These are phyloP conservation scores for Saccharomyces hybrid DNA, from an alignment of 1,139 yeast species.

Conservation along the genomic window DNA sequence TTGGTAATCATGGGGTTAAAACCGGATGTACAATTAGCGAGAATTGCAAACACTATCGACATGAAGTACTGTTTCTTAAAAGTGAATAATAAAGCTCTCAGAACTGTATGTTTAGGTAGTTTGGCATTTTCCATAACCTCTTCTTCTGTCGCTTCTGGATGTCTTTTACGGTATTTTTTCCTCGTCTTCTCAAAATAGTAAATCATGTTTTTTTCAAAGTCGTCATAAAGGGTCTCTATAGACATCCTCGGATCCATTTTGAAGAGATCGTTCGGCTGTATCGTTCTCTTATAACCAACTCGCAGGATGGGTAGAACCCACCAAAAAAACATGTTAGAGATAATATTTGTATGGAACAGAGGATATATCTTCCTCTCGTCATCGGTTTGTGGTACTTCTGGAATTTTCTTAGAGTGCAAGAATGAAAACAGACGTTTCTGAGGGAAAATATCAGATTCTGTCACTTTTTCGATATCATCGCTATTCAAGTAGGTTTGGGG, in stretches of 20 bases:
- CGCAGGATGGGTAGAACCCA: constrained; percentile 56
- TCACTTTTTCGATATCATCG: constrained; percentile 29
- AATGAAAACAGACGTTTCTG: constrained; percentile 38
- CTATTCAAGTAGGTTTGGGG: constrained; percentile 29
- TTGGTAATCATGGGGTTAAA: constrained; percentile 47
- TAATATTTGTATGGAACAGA: constrained; percentile 30
- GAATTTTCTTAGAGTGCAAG: constrained; percentile 38
- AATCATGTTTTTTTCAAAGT: constrained; percentile 37
- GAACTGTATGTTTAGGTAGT: constrained; percentile 38
- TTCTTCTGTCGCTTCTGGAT: constrained; percentile 32
- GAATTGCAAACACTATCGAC: constrained; percentile 38
- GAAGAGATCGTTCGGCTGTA: constrained; percentile 58
- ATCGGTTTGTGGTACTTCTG: constrained; percentile 44
- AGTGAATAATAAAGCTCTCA: constrained; percentile 47
- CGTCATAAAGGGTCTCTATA: constrained; percentile 41
- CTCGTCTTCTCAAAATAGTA: constrained; percentile 35
- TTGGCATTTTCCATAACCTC: constrained; percentile 29
- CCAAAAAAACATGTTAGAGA: constrained; percentile 40
- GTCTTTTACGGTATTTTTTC: constrained; percentile 19
- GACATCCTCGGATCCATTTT: constrained; percentile 44
- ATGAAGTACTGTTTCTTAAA: constrained; percentile 45
- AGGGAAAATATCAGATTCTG: constrained; percentile 29
- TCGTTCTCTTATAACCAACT: constrained; percentile 61
- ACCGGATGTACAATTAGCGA: constrained; percentile 47
- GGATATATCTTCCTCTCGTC: constrained; percentile 46